phyloP scores from a whole-genome alignment of 2,329 filamentous ascomycete genomes.

The Gliomastix tumulicola region DNA sequence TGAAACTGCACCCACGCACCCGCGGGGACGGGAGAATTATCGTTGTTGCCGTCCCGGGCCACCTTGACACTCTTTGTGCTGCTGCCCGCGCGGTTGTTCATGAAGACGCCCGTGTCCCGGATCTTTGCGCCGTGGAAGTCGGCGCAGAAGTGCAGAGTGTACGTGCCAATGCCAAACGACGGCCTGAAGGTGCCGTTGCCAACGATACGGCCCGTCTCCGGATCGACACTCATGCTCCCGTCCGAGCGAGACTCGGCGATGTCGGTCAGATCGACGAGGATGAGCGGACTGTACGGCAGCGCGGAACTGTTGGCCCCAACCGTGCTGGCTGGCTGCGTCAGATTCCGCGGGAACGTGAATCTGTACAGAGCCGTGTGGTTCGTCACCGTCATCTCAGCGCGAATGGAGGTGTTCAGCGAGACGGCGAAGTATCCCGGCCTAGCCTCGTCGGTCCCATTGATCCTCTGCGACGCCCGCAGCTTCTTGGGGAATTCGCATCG shows the following conservation, averaged over 20 bases:
- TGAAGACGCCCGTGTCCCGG: conserved; percentile 50
- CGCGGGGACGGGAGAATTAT: conserved; percentile 18
- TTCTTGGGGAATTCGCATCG: conserved; percentile 44
- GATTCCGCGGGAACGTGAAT: conserved; percentile 45
- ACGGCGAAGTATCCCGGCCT: conserved; percentile 57
- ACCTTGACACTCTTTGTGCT: conserved; percentile 28
- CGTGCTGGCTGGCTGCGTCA: conserved; percentile 8
- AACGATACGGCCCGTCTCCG: conserved; percentile 44
- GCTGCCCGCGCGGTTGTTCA: conserved; percentile 41
- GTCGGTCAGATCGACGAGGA: conserved; percentile 54
- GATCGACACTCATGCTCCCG: conserved; percentile 19
- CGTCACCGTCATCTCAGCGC: conserved; percentile 56
- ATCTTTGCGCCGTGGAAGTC: conserved; percentile 48
- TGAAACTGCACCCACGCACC: conserved; percentile 62
- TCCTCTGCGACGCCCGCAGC: conserved; percentile 37
- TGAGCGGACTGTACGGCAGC: conserved; percentile 32
- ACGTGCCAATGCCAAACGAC: conserved; percentile 54
- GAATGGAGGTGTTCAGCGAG: conserved; percentile 46
- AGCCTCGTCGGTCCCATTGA: conserved; percentile 43
- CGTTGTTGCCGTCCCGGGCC: conserved; percentile 17
- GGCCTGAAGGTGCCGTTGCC: conserved; percentile 52
- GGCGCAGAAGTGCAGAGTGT: conserved; percentile 52
- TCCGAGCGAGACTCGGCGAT: conserved; percentile 24
- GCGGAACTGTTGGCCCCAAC: conserved; percentile 6
- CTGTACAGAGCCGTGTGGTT: conserved; percentile 54